These are phyloP conservation scores for Rhizopus sp. DNA, from an alignment of 371 early-diverging fungal species.

Conservation along the genomic window DNA sequence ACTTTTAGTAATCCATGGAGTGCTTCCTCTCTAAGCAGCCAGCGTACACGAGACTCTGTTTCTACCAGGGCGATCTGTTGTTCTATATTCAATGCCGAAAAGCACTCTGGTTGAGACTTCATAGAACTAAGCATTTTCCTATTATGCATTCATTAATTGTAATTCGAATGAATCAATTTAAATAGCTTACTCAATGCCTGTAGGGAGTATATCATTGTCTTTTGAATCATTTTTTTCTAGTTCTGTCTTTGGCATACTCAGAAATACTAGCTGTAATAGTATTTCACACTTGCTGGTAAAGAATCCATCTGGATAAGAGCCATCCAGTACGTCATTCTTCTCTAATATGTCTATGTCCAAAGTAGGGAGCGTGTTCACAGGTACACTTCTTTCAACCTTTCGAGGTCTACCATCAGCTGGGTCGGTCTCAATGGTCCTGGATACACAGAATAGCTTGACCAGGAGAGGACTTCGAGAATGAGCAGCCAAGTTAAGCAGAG, in stretches of 20 bases:
- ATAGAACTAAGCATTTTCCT: slow-evolving; percentile 25
- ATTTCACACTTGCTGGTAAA: slow-evolving; percentile 60
- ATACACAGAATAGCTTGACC: slow-evolving; percentile 62
- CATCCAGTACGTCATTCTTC: slow-evolving; percentile 50
- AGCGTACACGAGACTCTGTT: slow-evolving; percentile 58
- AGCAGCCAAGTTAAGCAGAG: slow-evolving; percentile 49
- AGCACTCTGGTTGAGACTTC: slow-evolving; percentile 45
- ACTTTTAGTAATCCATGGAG: slow-evolving; percentile 67
- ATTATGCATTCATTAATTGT: not conserved
- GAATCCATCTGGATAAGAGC: slow-evolving; percentile 41
- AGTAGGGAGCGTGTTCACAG: slow-evolving; percentile 61
- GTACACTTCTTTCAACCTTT: slow-evolving; percentile 27
- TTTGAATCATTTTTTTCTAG: slow-evolving; percentile 23
- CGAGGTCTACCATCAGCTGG: not conserved
- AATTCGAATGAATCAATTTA: not conserved
- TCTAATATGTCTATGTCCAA: slow-evolving; percentile 41
- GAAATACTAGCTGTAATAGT: slow-evolving; percentile 59
- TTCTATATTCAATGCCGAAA: slow-evolving; percentile 47
- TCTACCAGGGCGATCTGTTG: slow-evolving; percentile 66
- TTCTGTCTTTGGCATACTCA: slow-evolving; percentile 53
- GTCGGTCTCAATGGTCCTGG: slow-evolving; percentile 14
- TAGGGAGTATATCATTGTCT: slow-evolving; percentile 4
- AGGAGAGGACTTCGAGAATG: slow-evolving; percentile 59
- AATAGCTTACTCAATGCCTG: slow-evolving; percentile 4
- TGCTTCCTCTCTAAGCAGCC: slow-evolving; percentile 72